Conservation (phyloP, 345 rosid genomes). For the Angophora floribunda region DNA sequence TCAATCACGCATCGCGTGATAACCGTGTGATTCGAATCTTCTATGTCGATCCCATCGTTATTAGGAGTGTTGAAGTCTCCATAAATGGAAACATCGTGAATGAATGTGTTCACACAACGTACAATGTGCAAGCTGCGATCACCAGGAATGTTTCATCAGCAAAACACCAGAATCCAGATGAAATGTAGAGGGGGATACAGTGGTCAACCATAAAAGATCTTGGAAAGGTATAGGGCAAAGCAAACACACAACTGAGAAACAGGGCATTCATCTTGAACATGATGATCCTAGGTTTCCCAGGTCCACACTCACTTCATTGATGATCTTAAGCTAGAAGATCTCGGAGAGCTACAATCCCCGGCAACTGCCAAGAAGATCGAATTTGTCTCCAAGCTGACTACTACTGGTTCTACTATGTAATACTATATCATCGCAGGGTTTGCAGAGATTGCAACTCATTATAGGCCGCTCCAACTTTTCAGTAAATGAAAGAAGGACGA, state of each 20-base stretch:
- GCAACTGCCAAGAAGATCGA: background rate
- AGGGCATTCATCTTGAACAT: background rate
- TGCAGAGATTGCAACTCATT: background rate
- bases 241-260: background rate
- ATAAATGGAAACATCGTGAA: slow-evolving; percentile 64
- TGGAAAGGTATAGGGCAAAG: background rate
- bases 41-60: slow-evolving; percentile 90
- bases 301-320: background rate
- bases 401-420: background rate
- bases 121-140: slow-evolving; percentile 77
- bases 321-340: background rate
- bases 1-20: slow-evolving; percentile 67
- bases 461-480: background rate
- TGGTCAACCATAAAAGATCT: background rate
- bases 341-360: background rate
- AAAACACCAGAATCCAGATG: background rate
- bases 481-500: background rate
- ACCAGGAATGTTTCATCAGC: slow-evolving; percentile 5
- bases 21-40: slow-evolving; percentile 70
- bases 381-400: background rate
- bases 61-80: slow-evolving; percentile 88
- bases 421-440: background rate
- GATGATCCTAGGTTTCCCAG: background rate
- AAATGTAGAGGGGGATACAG: background rate
- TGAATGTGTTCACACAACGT: slow-evolving; percentile 46